Evolutionary conservation across 2,329 filamentous ascomycete genomes (phyloP), one percentile per base, ranked within the genome.

Genomic region (Talaromyces albobiverticillius): DNA sequence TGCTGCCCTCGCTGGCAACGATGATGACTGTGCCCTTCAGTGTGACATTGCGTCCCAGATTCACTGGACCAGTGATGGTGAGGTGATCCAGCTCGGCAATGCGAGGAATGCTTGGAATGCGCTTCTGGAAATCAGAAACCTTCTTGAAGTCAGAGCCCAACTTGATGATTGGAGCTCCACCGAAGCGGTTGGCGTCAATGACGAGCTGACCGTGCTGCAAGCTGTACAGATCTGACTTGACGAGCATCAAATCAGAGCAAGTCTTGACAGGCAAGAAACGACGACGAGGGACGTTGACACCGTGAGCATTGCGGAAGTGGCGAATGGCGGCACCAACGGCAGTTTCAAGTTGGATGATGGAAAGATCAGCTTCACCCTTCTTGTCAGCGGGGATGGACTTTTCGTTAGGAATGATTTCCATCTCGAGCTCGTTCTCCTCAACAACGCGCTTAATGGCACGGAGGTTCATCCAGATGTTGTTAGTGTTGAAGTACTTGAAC

Each of bases 401-500:
- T 79, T 89, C 91, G 80, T 99, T 99, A 74, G 94, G 92, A 67
- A 99, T 99, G 73, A 99, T 99, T 80, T 99, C 94, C 89, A 99
- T 95, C 78, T 92, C 89, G 52, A 99, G 87, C 81, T 97, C 93
- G 74, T 96, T 90, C 76, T 95, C 91, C 84, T 97, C 94, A 7
- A 99, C 94, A 52, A 99, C 91, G 58, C 94, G 92, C 88, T 97
- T 97, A 79, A 99, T 89, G 64, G 94, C 94, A 72, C 90, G 87
- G 67, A 96, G 83, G 80, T 96, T 96, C 83, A 99, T 89, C 94
- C 94, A 99, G 79, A 99, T 96, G 85, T 99, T 99, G 89, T 99
- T 99, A 77, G 94, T 99, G 86, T 99, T 99, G 88, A 99, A 99
- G 86, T 99, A 99, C 84, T 95, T 96, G 88, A 99, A 99, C 84